Evolutionary conservation across 2,329 filamentous ascomycete species (phyloP).

Genomic region (Talaromyces sp.): DNA sequence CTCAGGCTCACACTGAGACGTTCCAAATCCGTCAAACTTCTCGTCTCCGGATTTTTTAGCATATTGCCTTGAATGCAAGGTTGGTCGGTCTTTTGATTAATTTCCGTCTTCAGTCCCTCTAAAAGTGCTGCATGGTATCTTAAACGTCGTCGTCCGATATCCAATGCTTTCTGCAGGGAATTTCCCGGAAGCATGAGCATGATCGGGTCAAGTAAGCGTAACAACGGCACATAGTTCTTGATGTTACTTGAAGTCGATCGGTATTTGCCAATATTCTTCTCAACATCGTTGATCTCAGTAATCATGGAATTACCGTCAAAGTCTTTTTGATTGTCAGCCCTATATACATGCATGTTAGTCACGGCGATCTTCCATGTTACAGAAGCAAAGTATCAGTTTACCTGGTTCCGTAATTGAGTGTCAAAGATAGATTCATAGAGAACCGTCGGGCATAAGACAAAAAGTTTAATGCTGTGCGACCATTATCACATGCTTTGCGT

Average conservation of each 20-base stretch:
- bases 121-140: slow-evolving; percentile 14
- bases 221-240: slow-evolving; percentile 20
- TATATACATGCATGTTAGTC: background rate
- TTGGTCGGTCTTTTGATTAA: slow-evolving; percentile 13
- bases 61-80: slow-evolving; percentile 20
- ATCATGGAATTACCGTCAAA: slow-evolving; percentile 13
- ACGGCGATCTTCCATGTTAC: no score
- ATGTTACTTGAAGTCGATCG: slow-evolving; percentile 19
- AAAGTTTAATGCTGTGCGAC: slow-evolving; percentile 11
- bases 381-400: background rate
- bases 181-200: slow-evolving; percentile 14
- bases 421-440: slow-evolving; percentile 17
- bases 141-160: slow-evolving; percentile 14
- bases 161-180: slow-evolving; percentile 10
- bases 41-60: slow-evolving; percentile 17
- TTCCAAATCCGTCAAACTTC: slow-evolving; percentile 12
- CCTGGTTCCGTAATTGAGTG: slow-evolving; percentile 18
- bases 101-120: slow-evolving; percentile 12
- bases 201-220: slow-evolving; percentile 16
- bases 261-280: slow-evolving; percentile 17
- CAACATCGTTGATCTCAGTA: slow-evolving; percentile 19
- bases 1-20: slow-evolving; percentile 17
- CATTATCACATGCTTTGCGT: slow-evolving; percentile 8
- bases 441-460: slow-evolving; percentile 13
- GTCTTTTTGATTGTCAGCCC: slow-evolving; percentile 13